Evolutionary conservation across 2,329 filamentous ascomycete species (phyloP).

Genomic region (Diaporthe vexans): DNA sequence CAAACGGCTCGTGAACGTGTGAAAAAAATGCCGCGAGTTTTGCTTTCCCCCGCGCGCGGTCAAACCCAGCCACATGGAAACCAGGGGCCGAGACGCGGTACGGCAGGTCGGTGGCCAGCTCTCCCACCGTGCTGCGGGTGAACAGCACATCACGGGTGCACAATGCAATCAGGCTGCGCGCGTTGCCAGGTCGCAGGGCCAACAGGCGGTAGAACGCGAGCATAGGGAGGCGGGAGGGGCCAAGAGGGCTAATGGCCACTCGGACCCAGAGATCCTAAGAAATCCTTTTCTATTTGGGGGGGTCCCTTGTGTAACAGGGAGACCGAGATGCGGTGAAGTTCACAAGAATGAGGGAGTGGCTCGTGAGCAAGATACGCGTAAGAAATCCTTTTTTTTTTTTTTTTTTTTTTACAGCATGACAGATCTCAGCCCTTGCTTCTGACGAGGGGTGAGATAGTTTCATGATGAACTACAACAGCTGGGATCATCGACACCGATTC

Average conservation of each 20-base stretch:
- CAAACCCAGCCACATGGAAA: constrained; percentile 15
- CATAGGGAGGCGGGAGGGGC: not conserved
- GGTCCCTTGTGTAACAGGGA: constrained; percentile 6
- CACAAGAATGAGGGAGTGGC: not conserved
- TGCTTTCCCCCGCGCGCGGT: not conserved
- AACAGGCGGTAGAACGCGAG: constrained; percentile 13
- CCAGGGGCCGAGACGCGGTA: not conserved
- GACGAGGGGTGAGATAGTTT: not conserved
- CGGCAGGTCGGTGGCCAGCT: not conserved
- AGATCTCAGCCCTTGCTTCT: not conserved
- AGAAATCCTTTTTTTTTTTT: not conserved
- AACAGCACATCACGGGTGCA: constrained; percentile 25
- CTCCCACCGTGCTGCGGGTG: not conserved
- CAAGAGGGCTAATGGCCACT: constrained; percentile 4
- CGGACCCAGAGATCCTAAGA: not conserved
- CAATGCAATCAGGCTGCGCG: constrained; percentile 15
- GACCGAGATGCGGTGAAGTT: constrained; percentile 1
- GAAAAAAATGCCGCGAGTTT: constrained; percentile 2
- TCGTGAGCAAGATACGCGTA: not conserved
- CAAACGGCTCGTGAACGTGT: constrained; percentile 18
- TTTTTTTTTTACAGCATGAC: not conserved
- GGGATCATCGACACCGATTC: not conserved
- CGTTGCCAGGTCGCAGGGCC: not conserved
- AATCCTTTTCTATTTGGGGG: not conserved
- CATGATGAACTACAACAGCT: not conserved